Evolutionary conservation across 352 stramenopile genomes (phyloP).

Genomic region (Phytophthora sp.): DNA sequence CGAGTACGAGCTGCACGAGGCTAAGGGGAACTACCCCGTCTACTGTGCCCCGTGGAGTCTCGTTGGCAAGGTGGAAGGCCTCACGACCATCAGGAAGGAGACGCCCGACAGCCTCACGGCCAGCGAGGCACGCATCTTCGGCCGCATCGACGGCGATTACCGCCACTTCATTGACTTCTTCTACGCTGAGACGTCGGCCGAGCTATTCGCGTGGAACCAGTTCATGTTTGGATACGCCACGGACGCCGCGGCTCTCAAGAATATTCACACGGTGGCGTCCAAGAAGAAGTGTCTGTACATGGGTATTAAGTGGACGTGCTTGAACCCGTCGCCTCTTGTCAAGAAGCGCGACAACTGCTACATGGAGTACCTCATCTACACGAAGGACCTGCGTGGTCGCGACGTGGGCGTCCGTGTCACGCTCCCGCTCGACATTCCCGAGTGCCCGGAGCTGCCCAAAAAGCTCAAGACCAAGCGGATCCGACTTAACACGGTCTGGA

Average conservation of each 20-base stretch:
- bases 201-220: conserved; percentile 78
- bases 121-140: conserved; percentile 63
- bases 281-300: conserved; percentile 65
- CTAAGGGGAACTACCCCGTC: conserved; percentile 35
- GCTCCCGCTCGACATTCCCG: conserved; percentile 64
- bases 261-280: conserved; percentile 60
- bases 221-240: conserved; percentile 70
- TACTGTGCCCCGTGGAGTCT: conserved; percentile 44
- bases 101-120: conserved; percentile 20
- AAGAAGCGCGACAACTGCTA: conserved; percentile 81
- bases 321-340: conserved; percentile 59
- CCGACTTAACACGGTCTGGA: conserved; percentile 58
- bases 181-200: conserved; percentile 66
- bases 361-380: conserved; percentile 81
- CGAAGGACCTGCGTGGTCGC: conserved; percentile 57
- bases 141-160: conserved; percentile 66
- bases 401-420: conserved; percentile 75
- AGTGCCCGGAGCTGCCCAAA: conserved; percentile 61
- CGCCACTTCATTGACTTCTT: conserved; percentile 75
- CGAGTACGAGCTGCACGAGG: conserved; percentile 51
- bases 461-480: conserved; percentile 67
- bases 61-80: conserved; percentile 40
- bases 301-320: conserved; percentile 84
- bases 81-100: conserved; percentile 52
- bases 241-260: conserved; percentile 74